Evolutionary conservation across 257 asterid species (phyloP).

Genomic region (Ophiorrhiza pumila): DNA sequence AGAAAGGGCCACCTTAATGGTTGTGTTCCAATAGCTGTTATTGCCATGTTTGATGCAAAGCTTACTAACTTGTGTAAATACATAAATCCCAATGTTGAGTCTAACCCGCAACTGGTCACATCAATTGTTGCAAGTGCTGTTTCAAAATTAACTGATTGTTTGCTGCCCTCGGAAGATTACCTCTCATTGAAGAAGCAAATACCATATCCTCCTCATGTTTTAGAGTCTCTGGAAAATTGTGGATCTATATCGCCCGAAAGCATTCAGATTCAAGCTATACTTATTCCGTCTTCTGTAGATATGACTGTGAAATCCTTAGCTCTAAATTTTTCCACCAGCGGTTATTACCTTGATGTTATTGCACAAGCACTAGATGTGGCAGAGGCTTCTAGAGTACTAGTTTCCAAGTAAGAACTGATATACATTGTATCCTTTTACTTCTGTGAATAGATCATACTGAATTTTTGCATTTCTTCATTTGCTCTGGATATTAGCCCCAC

Average conservation of each 20-base stretch:
- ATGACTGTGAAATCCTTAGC: constrained; percentile 44
- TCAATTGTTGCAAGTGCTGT: constrained; percentile 59
- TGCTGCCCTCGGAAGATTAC: constrained; percentile 41
- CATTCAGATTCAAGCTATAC: constrained; percentile 48
- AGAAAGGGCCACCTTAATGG: constrained; percentile 58
- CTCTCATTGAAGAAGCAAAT: constrained; percentile 58
- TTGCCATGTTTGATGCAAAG: constrained; percentile 66
- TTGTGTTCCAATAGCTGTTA: constrained; percentile 68
- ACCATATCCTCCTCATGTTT: constrained; percentile 43
- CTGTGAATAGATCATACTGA: neutral
- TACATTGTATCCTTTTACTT: neutral
- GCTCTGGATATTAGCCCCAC: neutral
- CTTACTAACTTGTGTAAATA: constrained; percentile 61
- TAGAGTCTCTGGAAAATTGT: constrained; percentile 39
- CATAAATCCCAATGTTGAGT: constrained; percentile 58
- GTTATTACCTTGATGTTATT: constrained; percentile 81
- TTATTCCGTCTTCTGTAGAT: constrained; percentile 56
- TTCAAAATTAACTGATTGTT: constrained; percentile 41
- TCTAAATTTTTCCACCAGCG: constrained; percentile 41
- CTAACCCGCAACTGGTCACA: constrained; percentile 47
- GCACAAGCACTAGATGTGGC: constrained; percentile 51
- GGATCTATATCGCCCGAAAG: constrained; percentile 38
- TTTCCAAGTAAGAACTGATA: constrained; percentile 65
- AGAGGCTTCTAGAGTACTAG: constrained; percentile 67
- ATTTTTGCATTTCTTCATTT: constrained; percentile 1